A percentile compares a stretch with the other conserved stretches of the same genome.
Evolutionary conservation across 2,329 filamentous ascomycete species (phyloP).

Genomic region (Metarhizium anisopliae): DNA sequence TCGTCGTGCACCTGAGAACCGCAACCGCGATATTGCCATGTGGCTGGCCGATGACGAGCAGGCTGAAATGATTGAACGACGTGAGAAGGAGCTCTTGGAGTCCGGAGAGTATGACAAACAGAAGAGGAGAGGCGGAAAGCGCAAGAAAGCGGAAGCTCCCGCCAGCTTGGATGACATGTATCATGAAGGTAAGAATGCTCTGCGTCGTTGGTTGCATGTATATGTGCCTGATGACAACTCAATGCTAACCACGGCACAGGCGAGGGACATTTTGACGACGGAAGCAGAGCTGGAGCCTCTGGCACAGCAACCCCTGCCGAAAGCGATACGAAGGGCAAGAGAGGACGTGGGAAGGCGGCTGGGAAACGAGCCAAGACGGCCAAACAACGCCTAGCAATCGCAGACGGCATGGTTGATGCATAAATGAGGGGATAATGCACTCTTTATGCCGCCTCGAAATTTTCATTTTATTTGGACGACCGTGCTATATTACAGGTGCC

Average conservation of each 20-base stretch:
- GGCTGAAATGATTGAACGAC: slow-evolving; percentile 84
- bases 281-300: slow-evolving; percentile 57
- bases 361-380: slow-evolving; percentile 55
- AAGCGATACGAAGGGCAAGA: slow-evolving; percentile 41
- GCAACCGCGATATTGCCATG: slow-evolving; percentile 96
- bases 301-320: slow-evolving; percentile 77
- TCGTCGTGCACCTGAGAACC: slow-evolving; percentile 74
- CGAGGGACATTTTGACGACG: slow-evolving; percentile 92
- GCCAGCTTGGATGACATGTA: slow-evolving; percentile 94
- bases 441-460: not conserved
- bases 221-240: not conserved
- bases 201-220: slow-evolving; percentile 8
- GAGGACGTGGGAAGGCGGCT: slow-evolving; percentile 42
- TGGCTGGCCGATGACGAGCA: slow-evolving; percentile 98
- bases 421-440: slow-evolving; percentile 5
- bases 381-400: slow-evolving; percentile 60
- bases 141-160: slow-evolving; percentile 43
- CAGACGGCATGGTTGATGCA: slow-evolving; percentile 42
- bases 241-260: slow-evolving; percentile 42
- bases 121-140: slow-evolving; percentile 51
- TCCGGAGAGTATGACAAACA: slow-evolving; percentile 58
- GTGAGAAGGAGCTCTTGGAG: slow-evolving; percentile 78
- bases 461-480: not conserved
- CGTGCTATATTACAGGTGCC: not conserved
- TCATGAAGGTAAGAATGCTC: slow-evolving; percentile 72